Evolutionary conservation across 2,329 filamentous ascomycete genomes (phyloP).

Genomic region (Lomentospora prolificans): DNA sequence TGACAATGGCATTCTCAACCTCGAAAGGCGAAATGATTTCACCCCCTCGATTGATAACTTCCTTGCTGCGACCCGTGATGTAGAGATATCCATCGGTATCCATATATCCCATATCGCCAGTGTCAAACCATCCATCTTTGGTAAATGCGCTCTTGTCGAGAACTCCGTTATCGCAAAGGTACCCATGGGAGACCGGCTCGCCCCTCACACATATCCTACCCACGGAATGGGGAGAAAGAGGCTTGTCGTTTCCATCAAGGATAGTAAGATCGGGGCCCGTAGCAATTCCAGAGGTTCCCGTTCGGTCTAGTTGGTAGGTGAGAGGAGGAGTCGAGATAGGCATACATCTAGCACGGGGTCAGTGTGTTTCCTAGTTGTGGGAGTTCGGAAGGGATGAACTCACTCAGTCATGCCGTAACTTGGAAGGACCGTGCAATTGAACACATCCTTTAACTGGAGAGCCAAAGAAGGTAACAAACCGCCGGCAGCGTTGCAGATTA

Average conservation of each 20-base stretch:
- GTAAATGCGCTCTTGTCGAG: slow-evolving; percentile 37
- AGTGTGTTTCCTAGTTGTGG: not conserved
- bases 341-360: slow-evolving; percentile 32
- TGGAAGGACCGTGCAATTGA: slow-evolving; percentile 40
- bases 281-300: slow-evolving; percentile 42
- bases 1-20: slow-evolving; percentile 45
- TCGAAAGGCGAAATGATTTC: slow-evolving; percentile 51
- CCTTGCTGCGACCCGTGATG: slow-evolving; percentile 45
- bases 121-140: slow-evolving; percentile 41
- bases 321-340: slow-evolving; percentile 45
- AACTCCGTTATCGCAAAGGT: slow-evolving; percentile 31
- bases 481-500: slow-evolving; percentile 47
- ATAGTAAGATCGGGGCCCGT: slow-evolving; percentile 42
- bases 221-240: slow-evolving; percentile 22
- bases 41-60: slow-evolving; percentile 47
- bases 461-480: slow-evolving; percentile 42
- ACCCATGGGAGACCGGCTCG: slow-evolving; percentile 40
- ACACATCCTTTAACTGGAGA: slow-evolving; percentile 35
- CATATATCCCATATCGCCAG: slow-evolving; percentile 43
- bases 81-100: slow-evolving; percentile 41
- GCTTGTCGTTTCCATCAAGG: slow-evolving; percentile 29
- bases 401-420: slow-evolving; percentile 50
- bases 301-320: slow-evolving; percentile 39
- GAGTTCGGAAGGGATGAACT: slow-evolving; percentile 10
- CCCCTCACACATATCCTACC: slow-evolving; percentile 42